Evolutionary conservation across 345 rosid species (phyloP).

Genomic region (Euphorbia pulcherrima): DNA sequence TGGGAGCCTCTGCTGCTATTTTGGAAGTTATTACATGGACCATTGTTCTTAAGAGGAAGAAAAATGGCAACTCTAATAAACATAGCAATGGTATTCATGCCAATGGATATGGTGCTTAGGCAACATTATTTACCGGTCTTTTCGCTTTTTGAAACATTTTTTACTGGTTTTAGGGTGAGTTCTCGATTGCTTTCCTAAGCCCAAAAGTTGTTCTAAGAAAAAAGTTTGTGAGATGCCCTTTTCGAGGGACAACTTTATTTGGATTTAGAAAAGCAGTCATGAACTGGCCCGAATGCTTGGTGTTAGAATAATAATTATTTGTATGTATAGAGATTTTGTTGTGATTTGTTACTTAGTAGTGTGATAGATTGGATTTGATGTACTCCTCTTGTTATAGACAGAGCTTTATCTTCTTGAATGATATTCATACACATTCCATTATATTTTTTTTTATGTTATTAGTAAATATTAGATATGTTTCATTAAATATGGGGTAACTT

Average conservation of each 20-base stretch:
- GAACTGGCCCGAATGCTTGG: too few relatives aligned
- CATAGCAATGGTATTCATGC: conserved; percentile 42
- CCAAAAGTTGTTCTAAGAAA: too few relatives aligned
- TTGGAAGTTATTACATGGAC: conserved; percentile 75
- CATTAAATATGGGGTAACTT: too few relatives aligned
- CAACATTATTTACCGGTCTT: background rate
- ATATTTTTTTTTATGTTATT: too few relatives aligned
- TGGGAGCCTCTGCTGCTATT: conserved; percentile 42
- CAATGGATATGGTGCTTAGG: conserved; percentile 26
- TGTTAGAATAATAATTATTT: background rate
- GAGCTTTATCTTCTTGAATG: too few relatives aligned
- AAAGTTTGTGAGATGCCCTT: too few relatives aligned
- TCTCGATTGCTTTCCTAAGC: too few relatives aligned
- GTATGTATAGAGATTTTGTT: background rate
- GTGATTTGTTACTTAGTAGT: background rate
- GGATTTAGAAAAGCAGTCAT: too few relatives aligned
- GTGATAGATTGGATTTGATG: background rate
- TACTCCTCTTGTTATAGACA: background rate
- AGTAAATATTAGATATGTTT: too few relatives aligned
- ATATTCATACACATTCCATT: conserved; percentile 1
- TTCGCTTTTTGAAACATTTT: too few relatives aligned
- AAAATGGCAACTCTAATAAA: conserved; percentile 24
- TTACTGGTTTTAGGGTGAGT: too few relatives aligned
- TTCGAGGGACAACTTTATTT: too few relatives aligned
- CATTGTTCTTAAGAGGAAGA: conserved; percentile 59